A percentile compares a stretch with the other conserved stretches of the same genome.
These are phyloP conservation scores for Sparassis latifolia DNA, from an alignment of 1,284 basidiomycete genomes.

Conservation along the genomic window DNA sequence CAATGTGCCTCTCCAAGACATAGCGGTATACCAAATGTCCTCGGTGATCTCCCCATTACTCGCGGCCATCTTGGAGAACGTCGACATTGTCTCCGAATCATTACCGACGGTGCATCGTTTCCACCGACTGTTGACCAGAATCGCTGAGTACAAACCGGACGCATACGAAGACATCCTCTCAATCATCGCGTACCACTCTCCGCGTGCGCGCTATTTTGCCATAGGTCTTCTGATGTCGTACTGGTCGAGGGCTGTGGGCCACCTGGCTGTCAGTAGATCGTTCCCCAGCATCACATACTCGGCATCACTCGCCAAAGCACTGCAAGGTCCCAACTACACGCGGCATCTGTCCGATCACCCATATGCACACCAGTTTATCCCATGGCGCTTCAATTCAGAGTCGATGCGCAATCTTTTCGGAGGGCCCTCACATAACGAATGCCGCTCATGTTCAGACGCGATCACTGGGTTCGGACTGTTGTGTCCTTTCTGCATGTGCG, in stretches of 20 bases:
- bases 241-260: conserved; percentile 65
- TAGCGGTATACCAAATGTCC: conserved; percentile 50
- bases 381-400: conserved; percentile 49
- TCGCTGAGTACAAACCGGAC: conserved; percentile 61
- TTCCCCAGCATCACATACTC: conserved; percentile 34
- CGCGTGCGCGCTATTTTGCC: conserved; percentile 47
- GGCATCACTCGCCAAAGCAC: conserved; percentile 15
- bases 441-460: conserved; percentile 44
- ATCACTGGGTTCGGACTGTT: conserved; percentile 58
- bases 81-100: conserved; percentile 32
- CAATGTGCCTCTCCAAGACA: conserved; percentile 50
- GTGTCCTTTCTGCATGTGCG: conserved; percentile 58
- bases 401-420: conserved; percentile 26
- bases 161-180: conserved; percentile 64
- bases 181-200: conserved; percentile 59
- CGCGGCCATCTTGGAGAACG: conserved; percentile 49
- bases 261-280: conserved; percentile 49
- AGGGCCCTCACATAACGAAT: conserved; percentile 37
- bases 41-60: conserved; percentile 56
- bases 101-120: conserved; percentile 43
- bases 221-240: conserved; percentile 50
- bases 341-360: conserved; percentile 27
- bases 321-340: conserved; percentile 8
- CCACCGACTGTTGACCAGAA: conserved; percentile 48
- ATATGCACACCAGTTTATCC: conserved; percentile 57